Evolutionary conservation across 1,139 yeast species (phyloP), one percentile per base, ranked within the genome.

Genomic region (Zygosaccharomyces sapae): DNA sequence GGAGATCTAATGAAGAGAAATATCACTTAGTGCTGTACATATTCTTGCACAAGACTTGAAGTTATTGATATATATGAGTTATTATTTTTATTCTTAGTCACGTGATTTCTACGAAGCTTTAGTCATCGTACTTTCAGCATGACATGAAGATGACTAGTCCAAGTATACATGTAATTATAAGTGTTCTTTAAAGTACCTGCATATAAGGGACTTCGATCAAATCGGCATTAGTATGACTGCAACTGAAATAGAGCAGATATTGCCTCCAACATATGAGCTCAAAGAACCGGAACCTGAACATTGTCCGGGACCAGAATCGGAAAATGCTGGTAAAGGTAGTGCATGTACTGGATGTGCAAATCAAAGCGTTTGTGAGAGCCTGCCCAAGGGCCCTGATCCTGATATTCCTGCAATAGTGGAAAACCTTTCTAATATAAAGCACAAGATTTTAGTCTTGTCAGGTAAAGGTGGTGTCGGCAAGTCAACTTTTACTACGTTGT

Each of bases 401-500:
- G 98, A 94, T 65, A 70, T 92, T 43, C 88, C 92, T 0, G 55
- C 78, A n/a, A 92, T 94, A 44, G 81, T 80, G 38, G 76, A 78
- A 43, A 76, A 92, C 47, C 70, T 92, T 49, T 66, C 77, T 2
- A 75, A 76, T 43, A 85, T 94, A 25, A 76, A 81, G 55, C 97
- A 92, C 61, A 92, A 92, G 67, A 71, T 92, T 1, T 71, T 92
- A 35, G 95, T 94, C 0, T 72, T 92, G 3, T 86, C 96, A 1
- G 98, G 98, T 9, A 92, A 92, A 69, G 99, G 99, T 13, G 99
- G 99, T 12, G 99, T 92, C 1, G 99, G 99, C 0, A 92, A 92
- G 66, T 87, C 96, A 1, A 94, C 98, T 0, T 90, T 92, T 65
- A 86, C 97, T 0, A 80, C 96, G 8, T 86, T 92, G 95, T 74